Evolutionary conservation across 2,329 filamentous ascomycete species (phyloP), one percentile per base, ranked within the genome.

Genomic region (Atkinsonella texensis): DNA sequence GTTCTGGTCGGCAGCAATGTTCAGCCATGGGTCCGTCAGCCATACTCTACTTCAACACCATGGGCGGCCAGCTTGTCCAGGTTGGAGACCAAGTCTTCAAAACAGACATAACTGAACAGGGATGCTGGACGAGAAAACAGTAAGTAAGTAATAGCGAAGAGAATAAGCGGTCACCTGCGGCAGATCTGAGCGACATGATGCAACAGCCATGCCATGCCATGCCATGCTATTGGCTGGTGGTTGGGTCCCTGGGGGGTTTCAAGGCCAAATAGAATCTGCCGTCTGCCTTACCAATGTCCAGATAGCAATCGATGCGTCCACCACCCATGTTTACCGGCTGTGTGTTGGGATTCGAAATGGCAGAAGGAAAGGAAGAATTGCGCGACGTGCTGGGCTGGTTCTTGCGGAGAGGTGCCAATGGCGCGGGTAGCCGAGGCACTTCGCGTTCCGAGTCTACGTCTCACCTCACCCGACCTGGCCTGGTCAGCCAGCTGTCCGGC

Each of bases 1-100:
- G 18, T 18, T 23, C 10, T 23, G 35, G 2, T 15, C 11, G 15
- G 11, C 35, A 4, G 35, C 35, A 38, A 38, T 23, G 41, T 23
- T 28, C 13, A 18, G 13, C 6, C 31, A 4, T 28, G 28, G 31
- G 32, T 33, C 20, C 50, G 28, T 31, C 5, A 2, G 20, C 5
- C 80, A 58, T 69, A 87, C 85, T 88, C 81, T 33, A 89, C 67
- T 38, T 81, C 70, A 6, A 89, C 74, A 33, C 72, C 72, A 63
- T 87, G 72, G 10, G 74, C 73, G 47, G 70, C 67, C 2, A 89
- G 72, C 2, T 73, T 62, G 0, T 72, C 65, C 42, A 75, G 65
- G 57, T 83, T 82, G 49, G 71, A 72, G 33, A 75, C 68, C 23
- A 89, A 68, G 60, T 87, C 76, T 0, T 72, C 62, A 48, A 86